phyloP scores from a whole-genome alignment of 805 yeast species.

The Wickerhamiella allomyrinae region DNA sequence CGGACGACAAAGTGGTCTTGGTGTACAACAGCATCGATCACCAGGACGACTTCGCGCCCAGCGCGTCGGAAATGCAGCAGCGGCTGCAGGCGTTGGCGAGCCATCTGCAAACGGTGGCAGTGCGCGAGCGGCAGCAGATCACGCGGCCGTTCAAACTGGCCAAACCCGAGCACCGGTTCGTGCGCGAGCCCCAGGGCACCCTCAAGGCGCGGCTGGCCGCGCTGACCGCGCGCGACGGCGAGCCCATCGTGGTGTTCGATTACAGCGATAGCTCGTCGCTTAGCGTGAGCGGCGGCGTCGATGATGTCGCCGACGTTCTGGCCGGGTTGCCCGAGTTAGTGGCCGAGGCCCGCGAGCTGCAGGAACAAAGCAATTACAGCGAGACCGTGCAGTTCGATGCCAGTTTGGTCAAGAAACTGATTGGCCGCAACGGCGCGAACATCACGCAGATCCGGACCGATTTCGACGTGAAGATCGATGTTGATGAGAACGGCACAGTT shows the following conservation, averaged over 20 bases:
- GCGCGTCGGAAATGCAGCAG: conserved; percentile 42
- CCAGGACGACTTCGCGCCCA: conserved; percentile 57
- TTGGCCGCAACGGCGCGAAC: conserved; percentile 79
- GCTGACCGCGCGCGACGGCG: conserved; percentile 17
- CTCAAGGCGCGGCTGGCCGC: conserved; percentile 9
- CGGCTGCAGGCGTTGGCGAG: conserved; percentile 40
- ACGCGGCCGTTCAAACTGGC: conserved; percentile 39
- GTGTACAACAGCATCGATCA: conserved; percentile 33
- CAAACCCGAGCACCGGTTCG: conserved; percentile 39
- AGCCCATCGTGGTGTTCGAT: conserved; percentile 18
- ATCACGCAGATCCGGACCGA: conserved; percentile 55
- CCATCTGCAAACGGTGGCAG: conserved; percentile 44
- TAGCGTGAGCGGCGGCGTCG: conserved; percentile 52
- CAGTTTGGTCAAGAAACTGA: conserved; percentile 56
- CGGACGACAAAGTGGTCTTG: conserved; percentile 36
- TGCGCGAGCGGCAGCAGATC: conserved; percentile 39
- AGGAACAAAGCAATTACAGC: conserved; percentile 32
- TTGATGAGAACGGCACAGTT: conserved; percentile 44
- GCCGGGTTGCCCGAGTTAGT: conserved; percentile 40
- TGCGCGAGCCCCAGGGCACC: conserved; percentile 37
- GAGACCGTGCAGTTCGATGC: conserved; percentile 48
- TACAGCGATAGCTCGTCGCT: conserved; percentile 29
- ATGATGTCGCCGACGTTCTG: conserved; percentile 42
- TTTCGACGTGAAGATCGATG: conserved; percentile 63
- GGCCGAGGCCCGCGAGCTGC: conserved; percentile 40